These are phyloP conservation scores for Boletus subcaerulescens DNA, from an alignment of 768 basidiomycete genomes.

Conservation along the genomic window DNA sequence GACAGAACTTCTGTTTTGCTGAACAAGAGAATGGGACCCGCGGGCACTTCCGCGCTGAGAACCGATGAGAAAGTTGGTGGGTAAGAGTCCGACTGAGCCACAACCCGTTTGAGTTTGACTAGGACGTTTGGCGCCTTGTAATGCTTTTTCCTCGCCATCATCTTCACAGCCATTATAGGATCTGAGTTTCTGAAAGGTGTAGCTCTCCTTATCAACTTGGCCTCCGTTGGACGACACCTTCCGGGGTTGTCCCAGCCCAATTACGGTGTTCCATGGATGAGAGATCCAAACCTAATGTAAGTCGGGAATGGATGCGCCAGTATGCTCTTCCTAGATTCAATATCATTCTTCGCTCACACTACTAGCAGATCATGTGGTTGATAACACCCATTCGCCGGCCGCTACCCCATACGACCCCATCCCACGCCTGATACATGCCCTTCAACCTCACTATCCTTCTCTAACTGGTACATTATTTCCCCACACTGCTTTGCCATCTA, in stretches of 20 bases:
- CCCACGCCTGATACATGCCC: constrained; percentile 24
- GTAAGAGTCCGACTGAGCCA: background rate
- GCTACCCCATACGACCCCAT: constrained; percentile 13
- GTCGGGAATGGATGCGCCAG: background rate
- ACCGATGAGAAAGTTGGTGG: constrained; percentile 10
- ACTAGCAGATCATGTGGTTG: constrained; percentile 16
- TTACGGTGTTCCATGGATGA: constrained; percentile 5
- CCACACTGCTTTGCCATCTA: background rate
- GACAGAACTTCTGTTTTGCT: too few species aligned
- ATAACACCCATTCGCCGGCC: constrained; percentile 10
- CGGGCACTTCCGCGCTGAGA: background rate
- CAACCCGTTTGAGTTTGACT: background rate
- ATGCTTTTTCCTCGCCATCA: background rate
- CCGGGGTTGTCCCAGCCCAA: background rate
- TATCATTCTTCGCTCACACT: background rate
- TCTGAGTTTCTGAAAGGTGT: too few species aligned
- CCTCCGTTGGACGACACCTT: constrained; percentile 4
- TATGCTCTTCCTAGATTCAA: constrained; percentile 3
- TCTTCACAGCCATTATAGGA: background rate
- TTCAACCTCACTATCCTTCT: background rate
- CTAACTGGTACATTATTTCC: constrained; percentile 3
- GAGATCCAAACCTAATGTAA: constrained; percentile 1
- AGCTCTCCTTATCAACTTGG: background rate
- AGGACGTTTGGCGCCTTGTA: too few species aligned
- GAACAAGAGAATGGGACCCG: too few species aligned